Conservation (phyloP, 116 monocot species). For the Iris pallida region DNA sequence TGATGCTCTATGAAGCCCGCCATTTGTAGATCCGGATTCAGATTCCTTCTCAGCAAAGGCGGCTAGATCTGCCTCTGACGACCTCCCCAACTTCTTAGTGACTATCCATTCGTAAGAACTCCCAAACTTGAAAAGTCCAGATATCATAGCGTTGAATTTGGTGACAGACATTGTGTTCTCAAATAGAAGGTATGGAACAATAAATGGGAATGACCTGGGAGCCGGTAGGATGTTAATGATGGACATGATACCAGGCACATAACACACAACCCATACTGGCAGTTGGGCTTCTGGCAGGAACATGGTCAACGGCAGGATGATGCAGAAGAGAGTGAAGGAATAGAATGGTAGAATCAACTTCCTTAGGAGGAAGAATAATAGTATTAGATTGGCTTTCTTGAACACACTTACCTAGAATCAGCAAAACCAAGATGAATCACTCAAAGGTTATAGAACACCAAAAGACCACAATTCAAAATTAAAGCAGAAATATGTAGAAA, state of each 20-base stretch:
- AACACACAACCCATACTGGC: slow-evolving; percentile 70
- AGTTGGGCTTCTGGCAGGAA: slow-evolving; percentile 69
- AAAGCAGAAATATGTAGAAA: neutral
- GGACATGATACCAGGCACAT: slow-evolving; percentile 69
- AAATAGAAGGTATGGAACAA: slow-evolving; percentile 69
- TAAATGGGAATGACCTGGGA: slow-evolving; percentile 60
- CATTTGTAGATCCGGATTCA: slow-evolving; percentile 14
- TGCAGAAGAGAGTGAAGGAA: slow-evolving; percentile 73
- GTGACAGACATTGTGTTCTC: slow-evolving; percentile 79
- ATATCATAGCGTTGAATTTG: slow-evolving; percentile 71
- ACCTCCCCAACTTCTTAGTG: slow-evolving; percentile 62
- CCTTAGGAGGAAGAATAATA: slow-evolving; percentile 67
- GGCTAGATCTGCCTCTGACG: slow-evolving; percentile 57
- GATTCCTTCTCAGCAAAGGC: slow-evolving; percentile 43
- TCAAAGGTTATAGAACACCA: neutral
- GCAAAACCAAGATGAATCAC: neutral
- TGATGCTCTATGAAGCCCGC: slow-evolving; percentile 33
- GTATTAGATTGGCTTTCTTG: slow-evolving; percentile 62
- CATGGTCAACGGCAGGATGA: slow-evolving; percentile 72
- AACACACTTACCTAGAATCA: slow-evolving; percentile 36
- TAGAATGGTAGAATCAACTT: slow-evolving; percentile 73
- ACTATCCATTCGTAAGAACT: slow-evolving; percentile 71
- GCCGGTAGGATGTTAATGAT: slow-evolving; percentile 54
- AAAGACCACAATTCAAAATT: neutral
- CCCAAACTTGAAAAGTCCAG: slow-evolving; percentile 59